phyloP scores from a whole-genome alignment of 257 asterid species.

The Ligustrum vulgare region DNA sequence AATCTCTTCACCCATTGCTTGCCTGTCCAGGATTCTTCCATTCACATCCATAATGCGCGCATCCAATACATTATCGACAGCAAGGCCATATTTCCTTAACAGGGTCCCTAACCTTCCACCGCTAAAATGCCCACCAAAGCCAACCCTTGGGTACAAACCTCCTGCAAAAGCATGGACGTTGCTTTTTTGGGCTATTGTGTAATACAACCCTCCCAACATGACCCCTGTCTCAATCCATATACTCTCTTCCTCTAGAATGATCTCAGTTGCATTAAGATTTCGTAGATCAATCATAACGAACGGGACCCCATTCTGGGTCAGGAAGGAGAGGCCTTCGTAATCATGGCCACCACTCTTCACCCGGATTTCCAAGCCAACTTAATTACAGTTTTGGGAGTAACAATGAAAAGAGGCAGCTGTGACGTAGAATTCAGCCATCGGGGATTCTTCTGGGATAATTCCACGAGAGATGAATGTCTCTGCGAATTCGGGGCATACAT shows the following conservation, averaged over 20 bases:
- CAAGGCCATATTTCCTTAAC: conserved; percentile 34
- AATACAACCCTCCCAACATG: conserved; percentile 32
- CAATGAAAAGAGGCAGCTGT: conserved; percentile 22
- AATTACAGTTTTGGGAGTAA: too few species aligned
- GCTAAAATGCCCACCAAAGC: conserved; percentile 39
- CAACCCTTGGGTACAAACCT: conserved; percentile 28
- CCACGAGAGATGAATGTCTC: conserved; percentile 10
- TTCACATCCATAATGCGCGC: conserved; percentile 22
- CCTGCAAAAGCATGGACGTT: conserved; percentile 35
- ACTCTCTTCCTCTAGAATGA: conserved; percentile 23
- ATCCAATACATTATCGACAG: conserved; percentile 34
- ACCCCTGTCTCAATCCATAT: conserved; percentile 39
- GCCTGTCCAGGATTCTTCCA: conserved; percentile 14
- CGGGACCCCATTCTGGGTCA: not conserved
- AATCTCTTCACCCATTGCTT: conserved; percentile 30
- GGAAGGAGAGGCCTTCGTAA: conserved; percentile 38
- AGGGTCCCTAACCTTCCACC: conserved; percentile 38
- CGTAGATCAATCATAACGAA: conserved; percentile 31
- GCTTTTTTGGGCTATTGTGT: conserved; percentile 28
- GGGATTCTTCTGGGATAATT: conserved; percentile 22
- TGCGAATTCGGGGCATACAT: conserved; percentile 23
- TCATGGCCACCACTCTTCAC: conserved; percentile 42
- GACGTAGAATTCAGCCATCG: conserved; percentile 28
- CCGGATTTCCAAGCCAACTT: conserved; percentile 26
- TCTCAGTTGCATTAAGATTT: conserved; percentile 13